A percentile compares a stretch with the other conserved stretches of the same genome.
These are phyloP conservation scores for Clarireedia hainanense DNA, from an alignment of 2,329 filamentous ascomycete genomes.

Conservation along the genomic window DNA sequence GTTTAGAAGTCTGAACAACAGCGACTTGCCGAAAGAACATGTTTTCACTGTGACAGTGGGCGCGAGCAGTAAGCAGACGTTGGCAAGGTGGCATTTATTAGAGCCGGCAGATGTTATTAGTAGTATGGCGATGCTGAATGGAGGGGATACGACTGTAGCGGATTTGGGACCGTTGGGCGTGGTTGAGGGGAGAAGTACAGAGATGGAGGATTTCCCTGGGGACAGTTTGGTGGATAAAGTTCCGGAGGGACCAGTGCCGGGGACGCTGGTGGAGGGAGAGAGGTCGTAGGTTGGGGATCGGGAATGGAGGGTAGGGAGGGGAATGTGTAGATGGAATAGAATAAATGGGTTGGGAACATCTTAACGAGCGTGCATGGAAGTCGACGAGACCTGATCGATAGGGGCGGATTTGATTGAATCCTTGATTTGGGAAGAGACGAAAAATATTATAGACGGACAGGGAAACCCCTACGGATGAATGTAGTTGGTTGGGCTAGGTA, in stretches of 20 bases:
- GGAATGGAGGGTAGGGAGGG: not conserved
- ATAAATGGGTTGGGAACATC: too few species aligned
- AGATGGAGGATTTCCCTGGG: not conserved
- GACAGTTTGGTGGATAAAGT: not conserved
- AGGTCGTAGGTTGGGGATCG: not conserved
- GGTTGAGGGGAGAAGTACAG: slow-evolving; percentile 24
- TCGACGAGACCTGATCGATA: too few species aligned
- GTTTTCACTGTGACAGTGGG: slow-evolving; percentile 91
- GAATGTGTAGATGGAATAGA: too few species aligned
- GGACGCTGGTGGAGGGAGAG: not conserved
- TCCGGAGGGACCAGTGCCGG: not conserved
- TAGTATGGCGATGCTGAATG: slow-evolving; percentile 44
- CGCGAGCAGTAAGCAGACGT: slow-evolving; percentile 82
- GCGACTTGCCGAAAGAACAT: slow-evolving; percentile 50
- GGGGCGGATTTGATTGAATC: too few species aligned
- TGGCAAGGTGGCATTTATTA: slow-evolving; percentile 82
- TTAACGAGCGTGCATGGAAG: too few species aligned
- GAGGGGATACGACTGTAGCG: slow-evolving; percentile 18
- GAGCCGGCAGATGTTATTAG: slow-evolving; percentile 86
- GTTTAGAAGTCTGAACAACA: slow-evolving; percentile 73
- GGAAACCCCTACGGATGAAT: too few species aligned
- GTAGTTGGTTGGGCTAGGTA: too few species aligned
- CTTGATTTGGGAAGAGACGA: too few species aligned
- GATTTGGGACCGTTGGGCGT: slow-evolving; percentile 24
- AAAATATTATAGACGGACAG: too few species aligned